Evolutionary conservation across 2,329 filamentous ascomycete genomes (phyloP).

Genomic region (Trematosphaeria pertusa): DNA sequence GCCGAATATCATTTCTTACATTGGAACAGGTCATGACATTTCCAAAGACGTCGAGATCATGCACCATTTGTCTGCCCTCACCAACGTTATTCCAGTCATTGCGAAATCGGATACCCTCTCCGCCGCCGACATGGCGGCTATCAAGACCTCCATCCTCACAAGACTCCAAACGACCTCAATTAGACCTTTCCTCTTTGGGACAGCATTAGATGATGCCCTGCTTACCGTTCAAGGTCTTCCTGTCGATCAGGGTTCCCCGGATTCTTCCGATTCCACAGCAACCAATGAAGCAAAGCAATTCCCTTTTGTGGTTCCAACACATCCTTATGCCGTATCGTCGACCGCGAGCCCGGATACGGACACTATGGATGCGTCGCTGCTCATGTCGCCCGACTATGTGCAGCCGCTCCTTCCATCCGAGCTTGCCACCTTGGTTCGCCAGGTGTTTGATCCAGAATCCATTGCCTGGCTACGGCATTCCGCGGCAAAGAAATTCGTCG

Average conservation of each 20-base stretch:
- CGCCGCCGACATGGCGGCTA: constrained; percentile 60
- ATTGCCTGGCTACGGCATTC: constrained; percentile 82
- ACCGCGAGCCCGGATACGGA: constrained; percentile 74
- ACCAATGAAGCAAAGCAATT: constrained; percentile 28
- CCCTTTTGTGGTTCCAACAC: constrained; percentile 40
- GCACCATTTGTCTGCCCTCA: constrained; percentile 71
- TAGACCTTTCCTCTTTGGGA: constrained; percentile 71
- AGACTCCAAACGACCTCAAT: constrained; percentile 66
- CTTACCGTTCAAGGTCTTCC: constrained; percentile 42
- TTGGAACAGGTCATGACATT: constrained; percentile 40
- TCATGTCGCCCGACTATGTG: constrained; percentile 92
- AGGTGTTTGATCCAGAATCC: constrained; percentile 79
- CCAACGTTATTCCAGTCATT: constrained; percentile 85
- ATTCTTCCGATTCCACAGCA: constrained; percentile 5
- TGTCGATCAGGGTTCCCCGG: constrained; percentile 17
- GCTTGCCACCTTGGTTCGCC: constrained; percentile 70
- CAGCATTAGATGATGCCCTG: constrained; percentile 45
- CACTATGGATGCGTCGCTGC: constrained; percentile 86
- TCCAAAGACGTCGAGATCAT: constrained; percentile 74
- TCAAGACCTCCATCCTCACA: constrained; percentile 66
- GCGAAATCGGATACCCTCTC: constrained; percentile 76
- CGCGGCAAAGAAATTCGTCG: constrained; percentile 80
- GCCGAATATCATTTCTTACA: constrained; percentile 26
- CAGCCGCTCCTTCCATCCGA: constrained; percentile 82
- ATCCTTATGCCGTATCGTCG: constrained; percentile 81